phyloP scores from a whole-genome alignment of 306 rosid genomes.

The Pyrus betulifolia region DNA sequence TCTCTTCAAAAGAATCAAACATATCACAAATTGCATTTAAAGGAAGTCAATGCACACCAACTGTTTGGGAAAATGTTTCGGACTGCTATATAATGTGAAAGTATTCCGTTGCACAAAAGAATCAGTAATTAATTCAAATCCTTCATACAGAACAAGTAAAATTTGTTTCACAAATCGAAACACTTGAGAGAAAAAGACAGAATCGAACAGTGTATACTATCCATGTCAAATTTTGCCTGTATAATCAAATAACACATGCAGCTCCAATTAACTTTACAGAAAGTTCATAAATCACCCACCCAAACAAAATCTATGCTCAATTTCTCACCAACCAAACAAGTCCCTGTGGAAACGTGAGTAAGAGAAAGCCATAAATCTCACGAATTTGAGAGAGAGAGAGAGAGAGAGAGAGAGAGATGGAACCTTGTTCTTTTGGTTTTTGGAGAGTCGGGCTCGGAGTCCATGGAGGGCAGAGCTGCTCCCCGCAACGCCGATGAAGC shows the following conservation, averaged over 20 bases:
- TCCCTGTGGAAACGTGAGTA: background rate
- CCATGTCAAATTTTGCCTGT: background rate
- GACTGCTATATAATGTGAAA: background rate
- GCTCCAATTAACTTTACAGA: background rate
- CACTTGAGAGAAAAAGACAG: background rate
- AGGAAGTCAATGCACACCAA: background rate
- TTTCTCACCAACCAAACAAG: background rate
- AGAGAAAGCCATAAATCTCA: background rate
- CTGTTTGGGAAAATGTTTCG: background rate
- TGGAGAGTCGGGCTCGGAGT: conserved; percentile 5
- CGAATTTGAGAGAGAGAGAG: background rate
- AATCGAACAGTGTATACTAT: background rate
- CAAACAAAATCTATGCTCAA: background rate
- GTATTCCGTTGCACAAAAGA: background rate
- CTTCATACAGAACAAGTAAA: background rate
- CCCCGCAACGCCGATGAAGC: background rate
- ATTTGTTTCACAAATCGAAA: background rate
- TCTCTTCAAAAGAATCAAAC: background rate
- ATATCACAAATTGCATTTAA: background rate
- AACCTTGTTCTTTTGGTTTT: conserved; percentile 25
- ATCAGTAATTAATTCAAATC: too few relatives aligned
- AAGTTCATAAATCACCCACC: background rate
- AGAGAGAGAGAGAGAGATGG: background rate
- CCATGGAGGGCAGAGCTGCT: conserved; percentile 14
- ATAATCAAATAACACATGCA: background rate